A percentile compares a stretch with the other conserved stretches of the same genome.
Evolutionary conservation across 225 moss, liverwort and hornwort species (phyloP).

Genomic region (Rhytidiadelphus loreus): DNA sequence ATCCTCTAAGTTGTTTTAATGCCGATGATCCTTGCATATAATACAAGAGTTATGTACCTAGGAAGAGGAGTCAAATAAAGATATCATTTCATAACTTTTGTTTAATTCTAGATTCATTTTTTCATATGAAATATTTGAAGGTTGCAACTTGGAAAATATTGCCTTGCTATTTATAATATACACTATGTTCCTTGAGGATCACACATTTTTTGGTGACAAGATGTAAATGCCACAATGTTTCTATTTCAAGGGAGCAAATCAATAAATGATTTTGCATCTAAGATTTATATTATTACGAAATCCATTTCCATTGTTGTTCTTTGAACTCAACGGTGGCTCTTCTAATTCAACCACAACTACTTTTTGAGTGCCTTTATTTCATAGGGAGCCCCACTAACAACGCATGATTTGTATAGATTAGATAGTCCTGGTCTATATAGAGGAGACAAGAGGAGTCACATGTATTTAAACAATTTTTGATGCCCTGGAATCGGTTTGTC

Average conservation of each 20-base stretch:
- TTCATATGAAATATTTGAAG: neutral
- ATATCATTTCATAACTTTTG: neutral
- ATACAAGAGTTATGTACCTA: too few relatives aligned
- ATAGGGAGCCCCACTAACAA: neutral
- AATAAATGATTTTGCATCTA: neutral
- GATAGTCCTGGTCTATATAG: rapidly evolving
- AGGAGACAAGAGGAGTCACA: neutral
- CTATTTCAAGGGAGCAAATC: rapidly evolving
- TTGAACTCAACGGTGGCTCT: rapidly evolving
- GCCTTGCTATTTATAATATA: neutral
- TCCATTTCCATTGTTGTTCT: neutral
- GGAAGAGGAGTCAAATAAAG: neutral
- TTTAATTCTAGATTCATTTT: neutral
- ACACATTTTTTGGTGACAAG: neutral
- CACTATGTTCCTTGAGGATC: neutral
- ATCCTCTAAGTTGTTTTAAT: too few relatives aligned
- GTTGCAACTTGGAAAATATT: neutral
- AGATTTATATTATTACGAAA: neutral
- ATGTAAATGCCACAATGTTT: neutral
- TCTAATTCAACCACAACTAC: neutral
- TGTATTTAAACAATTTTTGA: neutral
- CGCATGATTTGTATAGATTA: rapidly evolving
- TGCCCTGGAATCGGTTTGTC: neutral
- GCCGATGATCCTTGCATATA: too few relatives aligned
- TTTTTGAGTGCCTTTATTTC: neutral